Base-by-base conservation (phyloP, 768 basidiomycete species). In the Neoboletus subvelutipes region DNA sequence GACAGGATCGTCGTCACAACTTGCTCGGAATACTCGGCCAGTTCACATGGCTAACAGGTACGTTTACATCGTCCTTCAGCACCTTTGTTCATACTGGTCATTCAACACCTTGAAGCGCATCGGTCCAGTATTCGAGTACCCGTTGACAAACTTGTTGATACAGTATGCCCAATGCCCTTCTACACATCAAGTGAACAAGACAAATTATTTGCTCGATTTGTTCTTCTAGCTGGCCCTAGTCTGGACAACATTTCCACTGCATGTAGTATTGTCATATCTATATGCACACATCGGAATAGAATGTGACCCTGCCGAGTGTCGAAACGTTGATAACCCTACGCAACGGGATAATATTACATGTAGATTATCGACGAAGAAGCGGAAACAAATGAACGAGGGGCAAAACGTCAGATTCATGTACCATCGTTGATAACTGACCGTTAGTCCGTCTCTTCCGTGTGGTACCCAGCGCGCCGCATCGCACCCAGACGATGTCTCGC, bases 401-500 rank as follows among this genome's bases (percentile, higher is more conserved):
- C 22, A 46, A 42, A 43, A 34, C 37, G 18, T 47, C 45, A 34
- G 29, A 34, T 11, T 18, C 24, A 18, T 39, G 36, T 20, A 29
- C 39, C 5, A 41, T 4, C 10, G 13, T 40, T 15, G 29, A 54
- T 46, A 48, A 40, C 40, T 31, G 26, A 13, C 34, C 20, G 70
- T 74, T 52, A 88, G 62, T 86, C 89, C 45, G 85, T 90, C 75
- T 92, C 90, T 64, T 90, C 83, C 31, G 90, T 90, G 71, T 94
- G 92, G 67, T 94, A 94, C 68, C 92, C 92, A 50, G 92, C 92
- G 45, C 91, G 82, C 64, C 92, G 82, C 91, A 94, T 93, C 20
- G 83, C 84, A 29, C 92, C 92, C 55, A 94, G 74, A 60, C 83
- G 81, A 71, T 90, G 88, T 59, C 92, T 83, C 20, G 92, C 90